phyloP scores from a whole-genome alignment of 75 land plant genomes.

The Pinus taeda region DNA sequence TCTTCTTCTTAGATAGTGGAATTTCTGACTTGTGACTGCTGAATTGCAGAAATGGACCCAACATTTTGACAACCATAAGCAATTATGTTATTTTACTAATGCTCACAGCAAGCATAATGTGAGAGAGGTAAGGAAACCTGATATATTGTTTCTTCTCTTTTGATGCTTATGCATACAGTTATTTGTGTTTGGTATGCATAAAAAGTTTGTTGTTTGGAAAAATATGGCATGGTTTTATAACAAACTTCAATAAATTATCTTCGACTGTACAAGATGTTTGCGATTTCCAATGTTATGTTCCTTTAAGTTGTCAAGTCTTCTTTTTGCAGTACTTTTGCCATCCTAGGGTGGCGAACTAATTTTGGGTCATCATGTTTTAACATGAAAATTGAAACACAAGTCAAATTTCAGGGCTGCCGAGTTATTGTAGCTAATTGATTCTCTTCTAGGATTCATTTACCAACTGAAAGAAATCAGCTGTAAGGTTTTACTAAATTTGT shows the following conservation, averaged over 20 bases:
- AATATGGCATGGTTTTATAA: neutral
- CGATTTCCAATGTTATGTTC: neutral
- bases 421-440: neutral
- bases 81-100: conserved; percentile 61
- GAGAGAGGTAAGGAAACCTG: conserved; percentile 39
- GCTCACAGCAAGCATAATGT: conserved; percentile 75
- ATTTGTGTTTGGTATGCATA: neutral
- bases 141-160: neutral
- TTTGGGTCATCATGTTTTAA: neutral
- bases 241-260: neutral
- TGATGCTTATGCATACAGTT: no score
- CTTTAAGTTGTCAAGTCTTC: neutral
- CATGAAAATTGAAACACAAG: neutral
- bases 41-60: conserved; percentile 71
- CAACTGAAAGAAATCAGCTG: neutral
- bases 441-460: neutral
- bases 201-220: neutral
- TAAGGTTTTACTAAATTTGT: neutral
- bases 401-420: neutral
- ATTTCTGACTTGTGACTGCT: neutral
- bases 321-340: neutral
- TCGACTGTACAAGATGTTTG: neutral
- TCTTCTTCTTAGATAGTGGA: neutral
- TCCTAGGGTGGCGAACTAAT: neutral
- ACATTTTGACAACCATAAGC: conserved; percentile 54